These are phyloP conservation scores for Chaetomidium leptoderma DNA, from an alignment of 495 filamentous ascomycete species.

Conservation along the genomic window DNA sequence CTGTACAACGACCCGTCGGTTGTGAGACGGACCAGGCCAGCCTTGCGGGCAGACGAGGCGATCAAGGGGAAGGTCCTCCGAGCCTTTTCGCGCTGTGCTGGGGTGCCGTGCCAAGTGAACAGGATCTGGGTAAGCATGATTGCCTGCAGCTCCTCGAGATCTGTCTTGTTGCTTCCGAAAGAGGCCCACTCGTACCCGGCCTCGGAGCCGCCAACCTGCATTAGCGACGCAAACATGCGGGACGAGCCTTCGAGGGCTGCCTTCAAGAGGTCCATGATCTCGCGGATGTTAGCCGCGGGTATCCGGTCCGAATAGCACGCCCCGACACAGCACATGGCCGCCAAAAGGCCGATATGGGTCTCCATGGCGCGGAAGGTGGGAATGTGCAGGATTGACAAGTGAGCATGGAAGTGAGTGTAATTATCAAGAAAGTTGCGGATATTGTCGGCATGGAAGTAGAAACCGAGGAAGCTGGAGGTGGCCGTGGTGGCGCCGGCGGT, in stretches of 20 bases:
- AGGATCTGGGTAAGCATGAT: conserved; percentile 53
- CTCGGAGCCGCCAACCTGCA: conserved; percentile 31
- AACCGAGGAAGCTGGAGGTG: conserved; percentile 41
- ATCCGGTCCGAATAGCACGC: conserved; percentile 61
- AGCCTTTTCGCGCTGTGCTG: conserved; percentile 52
- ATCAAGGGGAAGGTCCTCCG: conserved; percentile 50
- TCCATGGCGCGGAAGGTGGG: conserved; percentile 59
- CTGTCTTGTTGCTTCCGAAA: conserved; percentile 35
- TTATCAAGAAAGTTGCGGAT: conserved; percentile 58
- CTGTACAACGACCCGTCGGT: conserved; percentile 34
- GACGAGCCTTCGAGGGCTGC: conserved; percentile 49
- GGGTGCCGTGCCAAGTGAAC: conserved; percentile 61
- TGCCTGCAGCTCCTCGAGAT: conserved; percentile 56
- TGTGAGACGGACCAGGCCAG: conserved; percentile 48
- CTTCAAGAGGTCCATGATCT: conserved; percentile 54
- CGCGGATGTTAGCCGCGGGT: conserved; percentile 50
- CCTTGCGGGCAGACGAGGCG: conserved; percentile 47
- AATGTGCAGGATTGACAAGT: conserved; percentile 66
- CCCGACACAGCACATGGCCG: conserved; percentile 61
- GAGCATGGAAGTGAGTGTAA: conserved; percentile 60
- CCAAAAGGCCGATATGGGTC: conserved; percentile 56
- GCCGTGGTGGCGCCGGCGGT: conserved; percentile 28
- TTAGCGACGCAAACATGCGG: conserved; percentile 39
- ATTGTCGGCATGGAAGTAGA: conserved; percentile 54
- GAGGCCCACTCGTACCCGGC: conserved; percentile 33